Conservation (phyloP, 2,329 filamentous ascomycete genomes). For the Curvularia hawaiiensis region DNA sequence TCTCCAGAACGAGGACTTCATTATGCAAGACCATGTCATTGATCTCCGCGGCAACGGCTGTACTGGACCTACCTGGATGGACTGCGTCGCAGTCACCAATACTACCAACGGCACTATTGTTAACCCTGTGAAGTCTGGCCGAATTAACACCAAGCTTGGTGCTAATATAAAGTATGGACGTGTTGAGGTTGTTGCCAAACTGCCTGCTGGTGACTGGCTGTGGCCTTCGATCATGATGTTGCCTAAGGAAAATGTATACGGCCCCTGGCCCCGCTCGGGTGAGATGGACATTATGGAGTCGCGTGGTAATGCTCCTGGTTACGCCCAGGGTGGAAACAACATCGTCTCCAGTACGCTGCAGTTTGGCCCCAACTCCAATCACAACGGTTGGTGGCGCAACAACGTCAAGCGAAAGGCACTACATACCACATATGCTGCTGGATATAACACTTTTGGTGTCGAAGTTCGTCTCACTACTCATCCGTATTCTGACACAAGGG, state of each 20-base stretch:
- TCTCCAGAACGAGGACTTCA: constrained; percentile 69
- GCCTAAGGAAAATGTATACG: constrained; percentile 73
- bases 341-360: constrained; percentile 79
- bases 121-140: constrained; percentile 77
- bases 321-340: constrained; percentile 78
- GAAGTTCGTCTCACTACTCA: constrained; percentile 53
- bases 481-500: not conserved
- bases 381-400: constrained; percentile 83
- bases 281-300: constrained; percentile 85
- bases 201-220: constrained; percentile 82
- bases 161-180: constrained; percentile 79
- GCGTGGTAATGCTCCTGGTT: constrained; percentile 81
- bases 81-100: constrained; percentile 76
- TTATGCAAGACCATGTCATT: constrained; percentile 70
- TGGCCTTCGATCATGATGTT: constrained; percentile 96
- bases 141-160: constrained; percentile 75
- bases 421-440: constrained; percentile 72
- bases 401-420: constrained; percentile 77
- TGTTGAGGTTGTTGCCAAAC: constrained; percentile 77
- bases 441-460: constrained; percentile 77
- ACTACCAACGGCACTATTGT: constrained; percentile 77
- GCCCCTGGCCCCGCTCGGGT: constrained; percentile 76
- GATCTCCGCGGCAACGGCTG: constrained; percentile 72
- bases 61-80: constrained; percentile 62
- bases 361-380: constrained; percentile 74